Base-by-base conservation (phyloP, 352 stramenopile species). In the Globisporangium recalcitrans region DNA sequence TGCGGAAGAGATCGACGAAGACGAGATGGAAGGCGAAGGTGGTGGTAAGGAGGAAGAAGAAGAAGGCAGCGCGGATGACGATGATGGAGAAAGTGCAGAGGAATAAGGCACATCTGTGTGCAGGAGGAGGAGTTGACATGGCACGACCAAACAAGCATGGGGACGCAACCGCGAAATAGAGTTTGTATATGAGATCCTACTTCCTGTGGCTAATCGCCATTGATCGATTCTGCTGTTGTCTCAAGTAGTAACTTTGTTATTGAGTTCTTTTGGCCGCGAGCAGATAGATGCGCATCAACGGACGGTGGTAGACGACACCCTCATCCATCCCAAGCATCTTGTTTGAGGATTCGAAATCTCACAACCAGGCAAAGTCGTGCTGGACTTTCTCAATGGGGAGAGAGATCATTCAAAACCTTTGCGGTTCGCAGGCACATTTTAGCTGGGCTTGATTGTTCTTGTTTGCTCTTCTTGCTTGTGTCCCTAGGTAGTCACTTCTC, bases 1-100 rank as follows among this genome's bases (percentile, higher is more conserved):
- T 16, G 71, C 69, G 0, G 74, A 73, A 32, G 67, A 74, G 48
- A 57, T 80, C 42, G 54, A 67, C 22, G 31, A 63, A 10, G 29
- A 58, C 14, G 32, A 69, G 9, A 65, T 10, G 56, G 34, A 40
- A 27, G 36, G 29, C 5, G 32, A 63, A 21, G 32, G 44, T 2
- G 26, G 46, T 2, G 38, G n/a, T 8, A 38, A 24, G 6, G 5
- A 1, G 10, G 34, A 54, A 44, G 19, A 51, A n/a, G 51, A 14
- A 19, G 51, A 56, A 4, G 29, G 21, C 19, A 32, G 22, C 4
- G 51, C 42, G 9, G 29, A 27, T n/a, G 38, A 21, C 6, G 38
- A 64, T 2, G 26, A 51, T 40, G 51, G 29, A 19, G 51, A 57
- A 4, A 22, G 32, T 16, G 51, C 32, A 13, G 51, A 57, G 4